Conservation (phyloP, 2,329 filamentous ascomycete genomes). For the Penicillium sp. region DNA sequence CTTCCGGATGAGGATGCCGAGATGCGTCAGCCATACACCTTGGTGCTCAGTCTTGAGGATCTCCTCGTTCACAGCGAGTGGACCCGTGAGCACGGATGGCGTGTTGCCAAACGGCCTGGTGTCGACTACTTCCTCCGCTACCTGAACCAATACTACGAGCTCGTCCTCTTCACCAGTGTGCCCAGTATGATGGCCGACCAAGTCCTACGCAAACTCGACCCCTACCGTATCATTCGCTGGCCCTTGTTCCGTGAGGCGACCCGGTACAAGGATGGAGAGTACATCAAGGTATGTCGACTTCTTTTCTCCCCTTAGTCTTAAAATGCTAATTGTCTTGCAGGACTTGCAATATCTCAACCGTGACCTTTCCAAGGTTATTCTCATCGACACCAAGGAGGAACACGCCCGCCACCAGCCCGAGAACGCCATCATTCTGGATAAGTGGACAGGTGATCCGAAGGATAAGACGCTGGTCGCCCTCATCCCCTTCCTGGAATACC, state of each 20-base stretch:
- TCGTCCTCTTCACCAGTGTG: slow-evolving; percentile 91
- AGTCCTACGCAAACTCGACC: slow-evolving; percentile 88
- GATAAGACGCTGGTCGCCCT: slow-evolving; percentile 84
- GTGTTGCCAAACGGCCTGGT: slow-evolving; percentile 89
- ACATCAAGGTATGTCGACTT: slow-evolving; percentile 72
- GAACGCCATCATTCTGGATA: slow-evolving; percentile 86
- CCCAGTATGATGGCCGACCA: slow-evolving; percentile 82
- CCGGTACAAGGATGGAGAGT: slow-evolving; percentile 91
- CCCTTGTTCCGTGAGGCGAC: slow-evolving; percentile 95
- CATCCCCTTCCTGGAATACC: slow-evolving; percentile 96
- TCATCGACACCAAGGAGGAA: slow-evolving; percentile 80
- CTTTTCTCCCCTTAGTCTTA: slow-evolving; percentile 12
- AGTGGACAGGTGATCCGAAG: slow-evolving; percentile 79
- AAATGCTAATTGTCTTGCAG: slow-evolving; percentile 44
- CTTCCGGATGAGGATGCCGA: slow-evolving; percentile 70
- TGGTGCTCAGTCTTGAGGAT: slow-evolving; percentile 90
- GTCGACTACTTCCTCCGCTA: slow-evolving; percentile 97
- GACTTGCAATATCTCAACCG: slow-evolving; percentile 98
- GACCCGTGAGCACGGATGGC: slow-evolving; percentile 91
- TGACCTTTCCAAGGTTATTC: slow-evolving; percentile 89
- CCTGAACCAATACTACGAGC: slow-evolving; percentile 94
- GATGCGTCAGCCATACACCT: slow-evolving; percentile 82
- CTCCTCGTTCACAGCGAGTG: slow-evolving; percentile 93
- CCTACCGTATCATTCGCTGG: slow-evolving; percentile 93
- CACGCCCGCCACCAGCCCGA: slow-evolving; percentile 91